Conservation (phyloP, 495 filamentous ascomycete species). For the Cladorrhinum samala region DNA sequence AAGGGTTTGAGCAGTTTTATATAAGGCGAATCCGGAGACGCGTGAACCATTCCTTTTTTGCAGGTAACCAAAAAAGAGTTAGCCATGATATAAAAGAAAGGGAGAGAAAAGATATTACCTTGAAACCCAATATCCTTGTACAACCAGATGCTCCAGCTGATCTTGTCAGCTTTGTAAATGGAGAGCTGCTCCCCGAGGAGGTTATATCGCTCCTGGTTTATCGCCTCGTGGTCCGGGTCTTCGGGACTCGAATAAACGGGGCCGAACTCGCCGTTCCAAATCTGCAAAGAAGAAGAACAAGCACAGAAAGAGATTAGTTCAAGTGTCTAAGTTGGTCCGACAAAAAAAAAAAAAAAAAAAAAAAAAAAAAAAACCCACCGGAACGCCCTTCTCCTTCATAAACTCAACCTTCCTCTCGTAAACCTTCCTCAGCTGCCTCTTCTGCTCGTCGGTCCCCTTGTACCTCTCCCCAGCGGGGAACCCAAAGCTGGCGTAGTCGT, state of each 20-base stretch:
- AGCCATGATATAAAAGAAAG: too few species aligned
- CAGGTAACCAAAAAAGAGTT: too few species aligned
- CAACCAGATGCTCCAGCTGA: constrained; percentile 59
- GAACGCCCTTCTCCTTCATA: constrained; percentile 47
- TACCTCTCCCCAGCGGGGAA: constrained; percentile 52
- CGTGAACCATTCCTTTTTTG: constrained; percentile 47
- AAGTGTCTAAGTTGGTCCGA: neutral
- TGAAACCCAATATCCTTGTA: constrained; percentile 63
- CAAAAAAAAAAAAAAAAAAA: too few species aligned
- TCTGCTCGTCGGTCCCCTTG: constrained; percentile 46
- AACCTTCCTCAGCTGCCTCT: constrained; percentile 36
- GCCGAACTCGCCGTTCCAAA: constrained; percentile 64
- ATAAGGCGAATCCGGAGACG: constrained; percentile 42
- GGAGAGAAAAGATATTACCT: constrained; percentile 14
- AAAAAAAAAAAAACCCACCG: too few species aligned
- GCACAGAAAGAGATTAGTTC: neutral
- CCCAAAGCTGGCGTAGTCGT: constrained; percentile 56
- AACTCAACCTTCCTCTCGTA: constrained; percentile 54
- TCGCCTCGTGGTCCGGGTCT: constrained; percentile 33
- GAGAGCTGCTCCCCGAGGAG: constrained; percentile 51
- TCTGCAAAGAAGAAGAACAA: neutral
- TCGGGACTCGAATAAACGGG: constrained; percentile 50
- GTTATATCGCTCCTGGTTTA: constrained; percentile 48
- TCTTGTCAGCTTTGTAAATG: constrained; percentile 51
- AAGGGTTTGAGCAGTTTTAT: constrained; percentile 47